Conservation (phyloP, 306 rosid genomes). For the Carpinus viminea region DNA sequence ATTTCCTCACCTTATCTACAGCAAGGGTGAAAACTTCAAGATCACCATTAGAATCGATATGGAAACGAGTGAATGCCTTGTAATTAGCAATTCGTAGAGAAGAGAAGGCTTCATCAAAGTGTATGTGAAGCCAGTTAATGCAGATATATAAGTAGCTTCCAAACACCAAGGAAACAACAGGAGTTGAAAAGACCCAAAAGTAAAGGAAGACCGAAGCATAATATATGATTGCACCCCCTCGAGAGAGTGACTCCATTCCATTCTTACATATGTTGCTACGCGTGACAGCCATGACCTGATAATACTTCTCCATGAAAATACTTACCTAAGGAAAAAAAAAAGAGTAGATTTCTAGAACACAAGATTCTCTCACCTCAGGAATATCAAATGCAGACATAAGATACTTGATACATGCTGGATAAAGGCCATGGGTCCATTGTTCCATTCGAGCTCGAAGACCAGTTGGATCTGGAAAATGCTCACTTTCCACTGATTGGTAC, state of each 20-base stretch:
- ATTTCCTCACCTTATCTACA: conserved; percentile 73
- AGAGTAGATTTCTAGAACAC: conserved; percentile 3
- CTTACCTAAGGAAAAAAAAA: conserved; percentile 1
- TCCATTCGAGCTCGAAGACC: conserved; percentile 95
- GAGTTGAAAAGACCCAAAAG: conserved; percentile 96
- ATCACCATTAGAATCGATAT: conserved; percentile 66
- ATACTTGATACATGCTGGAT: conserved; percentile 97
- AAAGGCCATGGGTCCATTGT: conserved; percentile 95
- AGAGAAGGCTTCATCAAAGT: conserved; percentile 98
- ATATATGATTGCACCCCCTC: conserved; percentile 75
- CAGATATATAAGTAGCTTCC: conserved; percentile 93
- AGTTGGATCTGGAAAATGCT: conserved; percentile 97
- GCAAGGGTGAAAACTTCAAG: conserved; percentile 96
- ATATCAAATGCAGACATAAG: conserved; percentile 97
- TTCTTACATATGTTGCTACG: conserved; percentile 84
- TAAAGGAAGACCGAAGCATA: conserved; percentile 90
- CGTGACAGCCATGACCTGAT: conserved; percentile 95
- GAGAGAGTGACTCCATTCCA: conserved; percentile 74
- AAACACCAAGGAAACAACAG: conserved; percentile 86
- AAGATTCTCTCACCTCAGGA: conserved; percentile 74
- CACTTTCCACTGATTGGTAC: conserved; percentile 83
- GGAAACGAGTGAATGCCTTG: conserved; percentile 90
- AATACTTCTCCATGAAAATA: conserved; percentile 22
- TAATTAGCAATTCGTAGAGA: conserved; percentile 94
- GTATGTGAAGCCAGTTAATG: conserved; percentile 93